Conservation (phyloP, 805 yeast genomes). For the Pichia deserticola region DNA sequence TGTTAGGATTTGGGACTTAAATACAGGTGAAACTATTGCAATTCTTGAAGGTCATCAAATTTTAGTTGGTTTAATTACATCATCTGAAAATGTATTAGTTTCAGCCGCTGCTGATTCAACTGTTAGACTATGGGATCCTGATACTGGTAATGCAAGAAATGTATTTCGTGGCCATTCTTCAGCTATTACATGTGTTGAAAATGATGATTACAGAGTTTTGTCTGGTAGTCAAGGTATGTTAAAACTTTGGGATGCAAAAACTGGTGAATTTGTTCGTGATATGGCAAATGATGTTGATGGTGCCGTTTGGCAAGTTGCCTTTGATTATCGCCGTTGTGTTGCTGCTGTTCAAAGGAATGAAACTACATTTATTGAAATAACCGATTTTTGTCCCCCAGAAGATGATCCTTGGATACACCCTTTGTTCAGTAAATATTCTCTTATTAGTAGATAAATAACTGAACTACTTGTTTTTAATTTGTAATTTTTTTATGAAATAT, state of each 20-base stretch:
- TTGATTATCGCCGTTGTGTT: slow-evolving; percentile 75
- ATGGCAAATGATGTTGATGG: slow-evolving; percentile 69
- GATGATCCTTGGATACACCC: slow-evolving; percentile 1
- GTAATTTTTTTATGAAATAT: too few species aligned
- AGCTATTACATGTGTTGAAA: slow-evolving; percentile 91
- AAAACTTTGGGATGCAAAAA: slow-evolving; percentile 77
- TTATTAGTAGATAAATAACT: background rate
- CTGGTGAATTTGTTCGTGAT: slow-evolving; percentile 70
- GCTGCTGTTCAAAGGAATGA: slow-evolving; percentile 77
- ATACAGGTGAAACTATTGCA: slow-evolving; percentile 60
- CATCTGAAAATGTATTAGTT: slow-evolving; percentile 69
- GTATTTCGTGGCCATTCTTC: slow-evolving; percentile 74
- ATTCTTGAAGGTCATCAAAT: slow-evolving; percentile 84
- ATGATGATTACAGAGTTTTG: slow-evolving; percentile 74
- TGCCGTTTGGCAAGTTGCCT: slow-evolving; percentile 91
- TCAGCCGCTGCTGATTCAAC: slow-evolving; percentile 96
- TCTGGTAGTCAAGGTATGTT: slow-evolving; percentile 87
- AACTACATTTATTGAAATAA: slow-evolving; percentile 71
- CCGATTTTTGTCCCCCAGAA: slow-evolving; percentile 55
- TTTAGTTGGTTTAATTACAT: slow-evolving; percentile 78
- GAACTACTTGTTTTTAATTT: too few species aligned
- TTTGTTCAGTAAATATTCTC: too few species aligned
- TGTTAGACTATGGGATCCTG: slow-evolving; percentile 88
- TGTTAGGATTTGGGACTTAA: slow-evolving; percentile 84
- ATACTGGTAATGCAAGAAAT: slow-evolving; percentile 55